These are phyloP conservation scores for Yarrowia galli DNA, from an alignment of 1,139 yeast genomes.

Conservation along the genomic window DNA sequence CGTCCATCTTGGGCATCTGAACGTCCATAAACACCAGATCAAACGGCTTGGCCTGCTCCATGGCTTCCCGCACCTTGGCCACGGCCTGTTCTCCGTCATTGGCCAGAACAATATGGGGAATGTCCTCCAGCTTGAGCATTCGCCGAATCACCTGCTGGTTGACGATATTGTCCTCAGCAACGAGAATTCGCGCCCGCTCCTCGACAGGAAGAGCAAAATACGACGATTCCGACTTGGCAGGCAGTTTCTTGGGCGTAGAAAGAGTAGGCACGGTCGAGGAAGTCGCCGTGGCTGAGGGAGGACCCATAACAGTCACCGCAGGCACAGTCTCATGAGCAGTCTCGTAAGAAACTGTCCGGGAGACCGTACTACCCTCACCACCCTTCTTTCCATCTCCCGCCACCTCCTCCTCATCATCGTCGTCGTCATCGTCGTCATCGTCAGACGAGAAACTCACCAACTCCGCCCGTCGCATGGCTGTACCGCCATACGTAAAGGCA, in stretches of 20 bases:
- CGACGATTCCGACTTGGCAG: conserved; percentile 17
- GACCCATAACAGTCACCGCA: not conserved
- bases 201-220: conserved; percentile 49
- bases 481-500: conserved; percentile 20
- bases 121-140: conserved; percentile 83
- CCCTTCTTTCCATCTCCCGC: not conserved
- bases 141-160: conserved; percentile 90
- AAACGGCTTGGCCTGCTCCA: conserved; percentile 53
- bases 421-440: conserved; percentile 33
- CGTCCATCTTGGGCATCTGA: conserved; percentile 94
- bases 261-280: not conserved
- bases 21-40: conserved; percentile 94
- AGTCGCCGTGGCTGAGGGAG: not conserved
- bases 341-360: not conserved
- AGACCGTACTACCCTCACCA: not conserved
- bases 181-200: conserved; percentile 58
- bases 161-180: conserved; percentile 94
- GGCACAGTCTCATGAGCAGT: not conserved
- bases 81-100: conserved; percentile 92
- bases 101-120: conserved; percentile 73
- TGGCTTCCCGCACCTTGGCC: conserved; percentile 62
- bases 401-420: conserved; percentile 20
- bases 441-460: conserved; percentile 31
- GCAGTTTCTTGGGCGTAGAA: not conserved
- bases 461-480: conserved; percentile 30